Conservation (phyloP, 1,284 basidiomycete species). For the Boletus semigastroideus region DNA sequence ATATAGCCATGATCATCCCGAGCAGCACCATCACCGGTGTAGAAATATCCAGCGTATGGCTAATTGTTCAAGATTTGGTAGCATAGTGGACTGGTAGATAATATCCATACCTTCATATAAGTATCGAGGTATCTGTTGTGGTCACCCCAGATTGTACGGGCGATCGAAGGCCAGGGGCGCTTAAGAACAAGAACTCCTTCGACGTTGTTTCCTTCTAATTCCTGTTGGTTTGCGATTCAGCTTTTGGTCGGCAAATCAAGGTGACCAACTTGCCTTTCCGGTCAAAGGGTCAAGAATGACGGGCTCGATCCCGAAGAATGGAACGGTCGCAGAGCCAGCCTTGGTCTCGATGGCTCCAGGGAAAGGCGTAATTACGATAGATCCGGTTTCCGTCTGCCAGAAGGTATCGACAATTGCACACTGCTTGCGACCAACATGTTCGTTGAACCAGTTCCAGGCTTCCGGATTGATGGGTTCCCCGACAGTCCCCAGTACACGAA, state of each 20-base stretch:
- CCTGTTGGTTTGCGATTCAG: conserved; percentile 36
- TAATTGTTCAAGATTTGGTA: conserved; percentile 22
- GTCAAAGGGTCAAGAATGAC: conserved; percentile 83
- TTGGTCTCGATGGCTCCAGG: conserved; percentile 96
- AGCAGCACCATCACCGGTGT: conserved; percentile 95
- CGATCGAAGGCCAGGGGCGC: conserved; percentile 94
- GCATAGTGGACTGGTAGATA: neutral
- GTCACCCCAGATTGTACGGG: conserved; percentile 91
- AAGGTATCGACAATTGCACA: conserved; percentile 97
- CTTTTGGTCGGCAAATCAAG: neutral
- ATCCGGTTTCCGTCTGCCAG: conserved; percentile 98
- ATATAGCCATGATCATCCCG: conserved; percentile 96
- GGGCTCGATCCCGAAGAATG: conserved; percentile 95
- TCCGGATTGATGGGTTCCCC: conserved; percentile 99
- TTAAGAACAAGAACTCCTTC: conserved; percentile 91
- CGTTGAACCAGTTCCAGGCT: conserved; percentile 99
- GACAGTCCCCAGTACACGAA: conserved; percentile 90
- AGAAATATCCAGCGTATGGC: conserved; percentile 89
- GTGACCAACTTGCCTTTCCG: conserved; percentile 48
- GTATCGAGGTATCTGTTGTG: conserved; percentile 92
- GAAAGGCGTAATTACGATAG: conserved; percentile 92
- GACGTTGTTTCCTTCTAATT: conserved; percentile 79
- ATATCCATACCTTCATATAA: conserved; percentile 71
- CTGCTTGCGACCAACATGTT: conserved; percentile 85
- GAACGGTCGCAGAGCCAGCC: conserved; percentile 94